Evolutionary conservation across 805 yeast genomes (phyloP).

Genomic region (Cyberlindnera amylophila): DNA sequence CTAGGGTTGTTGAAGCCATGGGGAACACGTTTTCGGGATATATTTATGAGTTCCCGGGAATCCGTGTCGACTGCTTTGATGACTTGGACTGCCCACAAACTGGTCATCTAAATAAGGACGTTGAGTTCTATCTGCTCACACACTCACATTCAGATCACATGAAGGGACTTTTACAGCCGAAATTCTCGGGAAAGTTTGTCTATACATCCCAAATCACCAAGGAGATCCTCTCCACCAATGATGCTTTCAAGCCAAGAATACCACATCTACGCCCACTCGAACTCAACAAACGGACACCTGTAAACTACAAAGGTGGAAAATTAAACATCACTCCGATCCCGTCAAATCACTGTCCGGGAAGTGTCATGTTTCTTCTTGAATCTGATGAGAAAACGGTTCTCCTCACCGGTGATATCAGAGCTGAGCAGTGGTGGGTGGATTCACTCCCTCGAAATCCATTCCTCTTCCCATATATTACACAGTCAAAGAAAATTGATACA

Average conservation of each 20-base stretch:
- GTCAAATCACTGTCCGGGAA: slow-evolving; percentile 59
- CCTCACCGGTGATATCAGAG: slow-evolving; percentile 55
- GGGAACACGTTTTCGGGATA: slow-evolving; percentile 11
- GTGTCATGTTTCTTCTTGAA: slow-evolving; percentile 50
- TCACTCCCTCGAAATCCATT: slow-evolving; percentile 35
- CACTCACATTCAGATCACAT: slow-evolving; percentile 57
- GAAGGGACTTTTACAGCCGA: slow-evolving; percentile 38
- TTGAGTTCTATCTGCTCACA: slow-evolving; percentile 37
- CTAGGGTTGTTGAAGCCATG: not conserved
- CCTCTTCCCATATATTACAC: slow-evolving; percentile 39
- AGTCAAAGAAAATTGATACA: slow-evolving; percentile 35
- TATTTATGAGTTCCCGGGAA: slow-evolving; percentile 11
- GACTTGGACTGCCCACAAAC: slow-evolving; percentile 2
- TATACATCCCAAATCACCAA: slow-evolving; percentile 46
- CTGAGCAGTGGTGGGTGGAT: slow-evolving; percentile 50
- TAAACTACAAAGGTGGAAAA: slow-evolving; percentile 17
- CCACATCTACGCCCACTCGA: slow-evolving; percentile 16
- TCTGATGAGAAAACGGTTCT: slow-evolving; percentile 34
- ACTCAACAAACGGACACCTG: slow-evolving; percentile 18
- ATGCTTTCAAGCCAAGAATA: slow-evolving; percentile 12
- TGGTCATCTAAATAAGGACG: not conserved
- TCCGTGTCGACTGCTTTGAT: slow-evolving; percentile 11
- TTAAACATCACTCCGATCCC: slow-evolving; percentile 41
- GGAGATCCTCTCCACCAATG: slow-evolving; percentile 8
- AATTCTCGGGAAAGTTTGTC: slow-evolving; percentile 37